Base-by-base conservation (phyloP, 805 yeast genomes). In the Metschnikowia continentalis region DNA sequence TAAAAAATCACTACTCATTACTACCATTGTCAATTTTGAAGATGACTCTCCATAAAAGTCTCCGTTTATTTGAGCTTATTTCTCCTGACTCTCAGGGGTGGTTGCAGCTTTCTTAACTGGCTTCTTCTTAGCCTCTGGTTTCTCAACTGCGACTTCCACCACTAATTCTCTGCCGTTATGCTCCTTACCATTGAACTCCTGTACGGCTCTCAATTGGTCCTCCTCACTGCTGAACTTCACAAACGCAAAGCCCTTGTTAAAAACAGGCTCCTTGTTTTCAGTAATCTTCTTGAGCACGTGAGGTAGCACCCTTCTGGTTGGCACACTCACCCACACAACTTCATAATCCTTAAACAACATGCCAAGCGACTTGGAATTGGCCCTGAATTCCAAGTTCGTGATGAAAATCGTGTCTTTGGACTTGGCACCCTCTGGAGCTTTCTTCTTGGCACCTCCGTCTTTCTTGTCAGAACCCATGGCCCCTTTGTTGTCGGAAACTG, bases 81-180 rank as follows among this genome's bases (percentile, higher is more conserved):
- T 26, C 5, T 30, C 43, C 35, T 15, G 11, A 40, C 8, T 22
- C 19, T 42, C 46, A 8, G 36, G 13, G n/a, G 37, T n/a, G 5
- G 35, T 19, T 3, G 13, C 46, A 20, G 36, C 19, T 19, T 36
- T 26, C 35, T 45, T 13, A 7, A 13, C 35, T 4, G 42, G 26
- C 37, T 44, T 35, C 22, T 15, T n/a, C 40, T 35, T 26, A 3
- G 32, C 15, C 26, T 14, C 48, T 14, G 42, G 72, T 10, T 83
- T 73, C 61, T 84, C 88, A 55, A 87, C 78, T 19, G 96, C 96
- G 59, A 84, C 78, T 57, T 84, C 85, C 52, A 86, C 89, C 42
- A 78, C 70, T 52, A 90, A 70, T 46, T 74, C 75, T 66, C 88
- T 80, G 46, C 86, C 96, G 54, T 81, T 80, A 58, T 86, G 70